Evolutionary conservation across 352 stramenopile species (phyloP).

Genomic region (Phytophthora boehmeriae): DNA sequence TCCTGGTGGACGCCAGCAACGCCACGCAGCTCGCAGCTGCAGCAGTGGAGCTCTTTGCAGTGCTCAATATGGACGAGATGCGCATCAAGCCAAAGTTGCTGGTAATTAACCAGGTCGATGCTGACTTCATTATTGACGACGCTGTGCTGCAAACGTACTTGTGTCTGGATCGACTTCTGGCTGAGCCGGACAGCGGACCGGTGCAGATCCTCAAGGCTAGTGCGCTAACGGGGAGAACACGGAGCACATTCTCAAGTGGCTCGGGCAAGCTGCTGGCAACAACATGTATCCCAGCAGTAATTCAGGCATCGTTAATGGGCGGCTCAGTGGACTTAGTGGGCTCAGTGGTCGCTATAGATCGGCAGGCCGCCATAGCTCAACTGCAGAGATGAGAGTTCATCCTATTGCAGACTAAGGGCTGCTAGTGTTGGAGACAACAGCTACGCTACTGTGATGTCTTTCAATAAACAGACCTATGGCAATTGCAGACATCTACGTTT

Average conservation of each 20-base stretch:
- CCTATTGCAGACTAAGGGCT: constrained; percentile 27
- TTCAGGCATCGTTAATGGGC: constrained; percentile 3
- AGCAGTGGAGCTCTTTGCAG: constrained; percentile 68
- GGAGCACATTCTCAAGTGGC: constrained; percentile 61
- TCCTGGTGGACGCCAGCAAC: constrained; percentile 68
- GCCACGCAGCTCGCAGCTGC: constrained; percentile 51
- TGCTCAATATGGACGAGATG: constrained; percentile 61
- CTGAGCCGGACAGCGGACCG: constrained; percentile 31
- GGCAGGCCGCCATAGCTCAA: constrained; percentile 21
- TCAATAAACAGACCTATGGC: too few relatives aligned
- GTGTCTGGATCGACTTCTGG: constrained; percentile 54
- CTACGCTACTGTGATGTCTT: background rate
- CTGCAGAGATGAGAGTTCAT: constrained; percentile 35
- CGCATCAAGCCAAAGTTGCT: constrained; percentile 63
- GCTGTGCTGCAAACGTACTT: constrained; percentile 56
- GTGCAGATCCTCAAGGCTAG: constrained; percentile 68
- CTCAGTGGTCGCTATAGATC: constrained; percentile 26
- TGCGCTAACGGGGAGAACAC: constrained; percentile 63
- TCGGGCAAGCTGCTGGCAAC: constrained; percentile 37
- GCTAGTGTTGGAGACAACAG: background rate
- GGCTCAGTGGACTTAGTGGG: constrained; percentile 9
- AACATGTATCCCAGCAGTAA: constrained; percentile 25
- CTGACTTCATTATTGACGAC: constrained; percentile 52
- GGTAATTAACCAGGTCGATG: constrained; percentile 76
- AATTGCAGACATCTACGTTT: background rate